Evolutionary conservation across 2,329 filamentous ascomycete species (phyloP), one percentile per base, ranked within the genome.

Genomic region (Aphanoascus verrucosus): DNA sequence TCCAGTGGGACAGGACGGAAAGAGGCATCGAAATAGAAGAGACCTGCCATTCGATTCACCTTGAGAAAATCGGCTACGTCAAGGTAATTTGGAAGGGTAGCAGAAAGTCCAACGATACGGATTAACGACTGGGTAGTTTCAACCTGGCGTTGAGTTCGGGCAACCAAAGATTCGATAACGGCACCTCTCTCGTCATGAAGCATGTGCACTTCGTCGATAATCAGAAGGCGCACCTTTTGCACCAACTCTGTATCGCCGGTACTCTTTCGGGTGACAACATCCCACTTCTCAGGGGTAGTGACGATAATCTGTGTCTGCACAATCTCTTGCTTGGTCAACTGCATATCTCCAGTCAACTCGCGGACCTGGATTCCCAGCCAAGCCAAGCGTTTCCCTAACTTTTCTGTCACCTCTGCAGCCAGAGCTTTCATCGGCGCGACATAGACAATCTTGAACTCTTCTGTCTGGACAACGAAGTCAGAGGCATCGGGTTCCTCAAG

Each of bases 141-240:
- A 0, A 98, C 94, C 64, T 98, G 93, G 58, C 93, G 79, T 71
- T 97, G 85, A 0, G 94, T 99, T 62, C 93, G 82, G 9, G 93
- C 93, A 14, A 98, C 94, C 19, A 99, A 77, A 5, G 91, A 96
- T 66, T 99, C 93, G 28, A 99, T 78, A 0, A 98, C 94, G 11
- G 94, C 89, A 64, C 93, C 93, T 67, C 93, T 83, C 69, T 97
- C 93, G 67, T 98, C 93, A 64, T 98, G 94, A 62, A 98, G 83
- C 94, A 98, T 98, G 66, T 98, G 93, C 1, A 98, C 93, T 72
- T 98, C 93, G 68, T 98, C 93, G 58, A 98, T 97, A 63, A 98
- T 97, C 56, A 98, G 78, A 1, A 98, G 76, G 9, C 91, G 83
- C 20, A 98, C 93, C 67, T 98, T 98, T 63, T 98, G 93, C 12